Evolutionary conservation across 768 basidiomycete genomes (phyloP).

Genomic region (Serendipita sp.): DNA sequence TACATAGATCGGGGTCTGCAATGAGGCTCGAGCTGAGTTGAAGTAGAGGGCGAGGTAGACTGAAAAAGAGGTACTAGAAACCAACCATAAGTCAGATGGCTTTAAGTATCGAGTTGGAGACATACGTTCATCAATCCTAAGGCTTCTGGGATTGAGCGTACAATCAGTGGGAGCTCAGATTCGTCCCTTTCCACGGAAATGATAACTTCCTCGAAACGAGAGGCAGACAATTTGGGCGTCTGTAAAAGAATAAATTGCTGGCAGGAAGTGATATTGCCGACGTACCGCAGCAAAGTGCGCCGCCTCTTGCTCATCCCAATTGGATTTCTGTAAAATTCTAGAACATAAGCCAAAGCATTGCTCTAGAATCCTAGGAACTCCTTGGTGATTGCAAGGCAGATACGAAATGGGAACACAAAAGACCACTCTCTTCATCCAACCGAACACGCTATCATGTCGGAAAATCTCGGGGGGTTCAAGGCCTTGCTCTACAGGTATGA

Average conservation of each 20-base stretch:
- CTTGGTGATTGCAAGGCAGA: neutral
- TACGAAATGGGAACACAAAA: conserved; percentile 5
- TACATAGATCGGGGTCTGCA: neutral
- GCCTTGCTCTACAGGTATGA: neutral
- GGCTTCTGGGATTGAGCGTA: neutral
- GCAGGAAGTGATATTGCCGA: neutral
- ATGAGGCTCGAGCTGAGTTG: neutral
- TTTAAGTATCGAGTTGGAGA: neutral
- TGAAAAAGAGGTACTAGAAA: neutral
- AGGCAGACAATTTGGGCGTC: conserved; percentile 1
- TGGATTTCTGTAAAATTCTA: neutral
- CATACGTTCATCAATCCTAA: conserved; percentile 1
- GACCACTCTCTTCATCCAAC: neutral
- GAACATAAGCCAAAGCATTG: neutral
- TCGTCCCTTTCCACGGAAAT: neutral
- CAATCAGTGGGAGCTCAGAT: neutral
- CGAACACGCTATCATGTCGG: neutral
- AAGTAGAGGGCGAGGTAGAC: neutral
- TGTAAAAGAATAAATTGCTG: neutral
- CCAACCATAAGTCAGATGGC: neutral
- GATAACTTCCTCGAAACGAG: conserved; percentile 3
- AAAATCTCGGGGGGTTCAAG: neutral
- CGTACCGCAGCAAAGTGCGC: conserved; percentile 1
- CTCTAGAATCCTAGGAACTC: neutral
- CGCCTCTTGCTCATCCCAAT: conserved; percentile 4